Base-by-base conservation (phyloP, 306 rosid genomes). In the Corylus americana region DNA sequence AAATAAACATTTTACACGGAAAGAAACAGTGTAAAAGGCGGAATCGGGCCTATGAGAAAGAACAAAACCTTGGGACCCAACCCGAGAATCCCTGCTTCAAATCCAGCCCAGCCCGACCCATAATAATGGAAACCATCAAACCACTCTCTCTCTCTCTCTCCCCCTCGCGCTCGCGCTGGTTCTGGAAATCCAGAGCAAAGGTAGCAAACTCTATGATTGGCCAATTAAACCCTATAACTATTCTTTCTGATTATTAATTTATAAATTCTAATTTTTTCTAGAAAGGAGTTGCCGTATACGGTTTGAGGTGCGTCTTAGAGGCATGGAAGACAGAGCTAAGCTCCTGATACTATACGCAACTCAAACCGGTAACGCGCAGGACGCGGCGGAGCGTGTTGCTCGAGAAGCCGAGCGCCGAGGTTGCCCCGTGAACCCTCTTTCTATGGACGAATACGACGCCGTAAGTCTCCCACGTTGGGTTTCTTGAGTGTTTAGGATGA, bases 331-430 rank as follows among this genome's bases (percentile, higher is more conserved):
- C 20, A 73, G 47, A 49, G 81, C 76, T 35, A 87, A 85, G 84
- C 88, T 91, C 17, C 61, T 90, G 31, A 85, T 92, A n/a, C 91
- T 92, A 1, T 91, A 90, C 76, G 97, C 91, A 17, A 90, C 95
- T 55, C 86, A 94, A 79, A 94, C 97, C 3, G 93, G 97, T 27
- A 94, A 94, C 76, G 95, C 98, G 48, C 79, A 91, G 87, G 98
- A 92, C 75, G 97, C 89, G 8, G 95, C 98, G 5, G 98, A 94
- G 79, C 89, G 90, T 82, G 68, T 88, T 58, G 89, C 85, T 73
- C 97, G 98, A 14, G 93, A 91, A 81, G 98, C 97, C 5, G 91
- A 91, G 76, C 91, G 91, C 82, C 78, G 97, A 87, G 86, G 70
- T 73, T 91, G 92, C 85, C 70, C 86, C 37, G 71, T 81, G 73